phyloP scores from a whole-genome alignment of 805 yeast genomes.

The Monosporozyma servazzii region DNA sequence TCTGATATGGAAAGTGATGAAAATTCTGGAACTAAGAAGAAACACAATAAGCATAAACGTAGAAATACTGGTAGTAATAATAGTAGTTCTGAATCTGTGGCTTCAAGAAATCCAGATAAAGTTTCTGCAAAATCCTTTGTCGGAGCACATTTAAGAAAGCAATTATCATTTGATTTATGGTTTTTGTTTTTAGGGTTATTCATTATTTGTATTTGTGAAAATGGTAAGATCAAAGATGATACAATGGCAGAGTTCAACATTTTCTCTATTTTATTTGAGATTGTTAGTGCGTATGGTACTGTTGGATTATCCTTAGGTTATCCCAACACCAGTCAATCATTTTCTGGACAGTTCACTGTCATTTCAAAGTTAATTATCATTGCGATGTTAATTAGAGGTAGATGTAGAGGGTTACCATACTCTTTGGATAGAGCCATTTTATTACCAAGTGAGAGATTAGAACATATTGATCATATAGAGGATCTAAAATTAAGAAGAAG shows the following conservation, averaged over 20 bases:
- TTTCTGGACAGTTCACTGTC: slow-evolving; percentile 62
- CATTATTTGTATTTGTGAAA: slow-evolving; percentile 78
- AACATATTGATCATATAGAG: slow-evolving; percentile 49
- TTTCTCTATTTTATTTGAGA: slow-evolving; percentile 75
- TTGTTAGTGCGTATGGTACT: slow-evolving; percentile 91
- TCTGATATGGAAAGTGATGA: slow-evolving; percentile 10
- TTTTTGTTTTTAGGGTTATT: slow-evolving; percentile 81
- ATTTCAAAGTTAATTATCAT: slow-evolving; percentile 76
- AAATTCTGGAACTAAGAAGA: background rate
- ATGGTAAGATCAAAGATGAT: slow-evolving; percentile 43
- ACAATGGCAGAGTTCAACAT: slow-evolving; percentile 46
- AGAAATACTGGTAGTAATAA: background rate
- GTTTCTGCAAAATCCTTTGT: slow-evolving; percentile 47
- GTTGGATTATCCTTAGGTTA: slow-evolving; percentile 88
- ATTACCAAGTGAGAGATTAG: slow-evolving; percentile 61
- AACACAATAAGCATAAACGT: background rate
- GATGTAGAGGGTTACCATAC: slow-evolving; percentile 96
- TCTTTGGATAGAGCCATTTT: slow-evolving; percentile 87
- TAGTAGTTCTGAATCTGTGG: background rate
- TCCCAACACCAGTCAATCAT: slow-evolving; percentile 55
- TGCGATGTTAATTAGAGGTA: slow-evolving; percentile 86
- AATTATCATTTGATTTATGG: slow-evolving; percentile 90
- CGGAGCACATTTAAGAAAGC: slow-evolving; percentile 81
- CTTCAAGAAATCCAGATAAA: slow-evolving; percentile 1
- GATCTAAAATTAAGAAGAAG: slow-evolving; percentile 23